Evolutionary conservation across 768 basidiomycete genomes (phyloP).

Genomic region (Leccinum pellstonianum): DNA sequence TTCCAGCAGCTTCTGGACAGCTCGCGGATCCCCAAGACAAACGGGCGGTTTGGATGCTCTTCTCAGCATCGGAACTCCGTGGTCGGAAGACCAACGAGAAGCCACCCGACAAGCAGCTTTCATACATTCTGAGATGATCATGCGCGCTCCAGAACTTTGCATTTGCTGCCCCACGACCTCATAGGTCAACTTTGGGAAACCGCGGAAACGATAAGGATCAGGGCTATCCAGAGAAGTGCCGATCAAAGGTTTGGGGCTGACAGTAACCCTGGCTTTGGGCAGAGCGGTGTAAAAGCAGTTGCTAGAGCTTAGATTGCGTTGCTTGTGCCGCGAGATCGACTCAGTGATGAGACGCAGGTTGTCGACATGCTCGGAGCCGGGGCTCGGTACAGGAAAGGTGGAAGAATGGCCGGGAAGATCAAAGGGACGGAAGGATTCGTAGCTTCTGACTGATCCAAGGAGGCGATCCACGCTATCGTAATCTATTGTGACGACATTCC

Average conservation of each 20-base stretch:
- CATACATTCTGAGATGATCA: conserved; percentile 77
- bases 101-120: conserved; percentile 74
- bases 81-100: conserved; percentile 66
- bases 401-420: conserved; percentile 4
- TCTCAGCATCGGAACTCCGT: conserved; percentile 60
- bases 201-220: conserved; percentile 38
- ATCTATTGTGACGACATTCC: conserved; percentile 58
- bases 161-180: conserved; percentile 32
- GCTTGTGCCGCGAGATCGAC: conserved; percentile 26
- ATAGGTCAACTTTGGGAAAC: conserved; percentile 54
- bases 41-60: conserved; percentile 42
- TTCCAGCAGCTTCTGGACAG: conserved; percentile 46
- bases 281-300: conserved; percentile 28
- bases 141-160: conserved; percentile 43
- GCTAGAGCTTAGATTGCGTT: conserved; percentile 20
- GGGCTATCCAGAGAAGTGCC: conserved; percentile 31
- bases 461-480: conserved; percentile 68
- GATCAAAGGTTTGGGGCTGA: conserved; percentile 30
- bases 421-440: conserved; percentile 24
- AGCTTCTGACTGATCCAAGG: conserved; percentile 32
- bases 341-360: conserved; percentile 34
- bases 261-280: conserved; percentile 27
- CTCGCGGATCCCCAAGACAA: conserved; percentile 30
- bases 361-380: conserved; percentile 23
- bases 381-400: neutral